Evolutionary conservation across 2,329 filamentous ascomycete genomes (phyloP), one percentile per base, ranked within the genome.

Genomic region (Xylariaceae sp.): DNA sequence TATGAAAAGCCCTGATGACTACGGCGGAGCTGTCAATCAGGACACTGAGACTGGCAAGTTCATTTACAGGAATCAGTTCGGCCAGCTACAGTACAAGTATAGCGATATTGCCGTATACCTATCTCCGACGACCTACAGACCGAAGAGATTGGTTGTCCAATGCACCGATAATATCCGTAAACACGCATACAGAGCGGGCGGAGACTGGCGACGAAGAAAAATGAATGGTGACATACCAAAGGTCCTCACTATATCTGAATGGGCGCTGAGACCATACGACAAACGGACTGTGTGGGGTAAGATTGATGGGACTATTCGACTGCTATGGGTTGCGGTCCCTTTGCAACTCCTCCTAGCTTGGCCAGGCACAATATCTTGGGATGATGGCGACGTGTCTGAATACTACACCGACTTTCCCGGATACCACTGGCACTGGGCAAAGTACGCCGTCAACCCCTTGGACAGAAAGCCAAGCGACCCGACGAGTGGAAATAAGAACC

Each of bases 391-490:
- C 7, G 42, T 56, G 2, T 41, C 44, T 12, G 52, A 55, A 7
- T 53, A 47, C 6, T 62, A 62, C 30, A 58, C 53, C 1, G 56
- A 61, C 14, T 60, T 55, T 41, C 58, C 57, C 4, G 54, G 49
- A 1, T 60, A 59, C 17, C 51, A 60, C 41, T 63, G 58, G 58
- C 48, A 59, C 40, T 63, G 58, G 58, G 52, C 61, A 0, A 62
- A 62, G 18, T 54, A 61, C 40, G 56, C 56, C 5, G 58, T 57
- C 38, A 63, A 63, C 36, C 51, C 52, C 0, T 49, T 63, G 2
- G 60, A 63, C 33, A 52, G 53, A 48, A 57, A 47, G 18, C 59
- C 59, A 12, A 15, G 15, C 10, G 15, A 12, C 10, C 33, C 12
- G 5, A 12, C 12, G 12, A 15, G 12, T 6, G 41, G 22, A 12